A percentile compares a stretch with the other conserved stretches of the same genome.
Conservation (phyloP, 2,329 filamentous ascomycete species). For the Calonectria honghensis region DNA sequence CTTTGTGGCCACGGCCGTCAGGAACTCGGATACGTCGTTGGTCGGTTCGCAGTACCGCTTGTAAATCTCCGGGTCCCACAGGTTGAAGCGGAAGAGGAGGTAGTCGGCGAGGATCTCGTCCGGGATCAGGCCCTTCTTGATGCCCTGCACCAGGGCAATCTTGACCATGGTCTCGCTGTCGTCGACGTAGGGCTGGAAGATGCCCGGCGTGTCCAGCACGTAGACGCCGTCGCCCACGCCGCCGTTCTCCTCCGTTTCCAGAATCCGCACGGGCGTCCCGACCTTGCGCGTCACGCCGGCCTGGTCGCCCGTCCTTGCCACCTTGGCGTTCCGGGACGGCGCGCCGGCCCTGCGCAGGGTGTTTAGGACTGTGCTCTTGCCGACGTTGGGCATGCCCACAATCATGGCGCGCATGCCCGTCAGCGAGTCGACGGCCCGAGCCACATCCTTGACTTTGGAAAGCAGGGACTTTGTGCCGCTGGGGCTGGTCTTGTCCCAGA, state of each 20-base stretch:
- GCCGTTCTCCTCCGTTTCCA: slow-evolving; percentile 64
- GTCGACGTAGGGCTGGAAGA: slow-evolving; percentile 94
- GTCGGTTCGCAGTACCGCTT: slow-evolving; percentile 80
- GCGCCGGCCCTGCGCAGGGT: slow-evolving; percentile 82
- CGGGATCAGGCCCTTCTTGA: slow-evolving; percentile 91
- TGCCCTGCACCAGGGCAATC: slow-evolving; percentile 91
- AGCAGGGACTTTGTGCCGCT: slow-evolving; percentile 62
- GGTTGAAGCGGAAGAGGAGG: slow-evolving; percentile 89
- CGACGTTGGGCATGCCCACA: slow-evolving; percentile 98
- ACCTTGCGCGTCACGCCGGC: slow-evolving; percentile 94
- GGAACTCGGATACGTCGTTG: slow-evolving; percentile 85
- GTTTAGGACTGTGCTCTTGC: slow-evolving; percentile 97
- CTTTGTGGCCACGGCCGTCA: slow-evolving; percentile 81
- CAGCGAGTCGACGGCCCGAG: slow-evolving; percentile 71
- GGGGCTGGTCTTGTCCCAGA: slow-evolving; percentile 65
- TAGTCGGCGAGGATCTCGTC: slow-evolving; percentile 90
- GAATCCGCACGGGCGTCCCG: slow-evolving; percentile 86
- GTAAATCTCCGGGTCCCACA: slow-evolving; percentile 78
- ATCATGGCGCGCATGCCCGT: slow-evolving; percentile 90
- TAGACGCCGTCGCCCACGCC: slow-evolving; percentile 80
- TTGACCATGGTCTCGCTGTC: slow-evolving; percentile 94
- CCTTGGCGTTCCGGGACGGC: slow-evolving; percentile 73
- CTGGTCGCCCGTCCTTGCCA: slow-evolving; percentile 87
- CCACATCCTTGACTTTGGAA: slow-evolving; percentile 58
- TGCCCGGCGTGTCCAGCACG: slow-evolving; percentile 92